phyloP scores from a whole-genome alignment of 192 early-diverging fungal species.

The Phlyctochytrium arcticum region DNA sequence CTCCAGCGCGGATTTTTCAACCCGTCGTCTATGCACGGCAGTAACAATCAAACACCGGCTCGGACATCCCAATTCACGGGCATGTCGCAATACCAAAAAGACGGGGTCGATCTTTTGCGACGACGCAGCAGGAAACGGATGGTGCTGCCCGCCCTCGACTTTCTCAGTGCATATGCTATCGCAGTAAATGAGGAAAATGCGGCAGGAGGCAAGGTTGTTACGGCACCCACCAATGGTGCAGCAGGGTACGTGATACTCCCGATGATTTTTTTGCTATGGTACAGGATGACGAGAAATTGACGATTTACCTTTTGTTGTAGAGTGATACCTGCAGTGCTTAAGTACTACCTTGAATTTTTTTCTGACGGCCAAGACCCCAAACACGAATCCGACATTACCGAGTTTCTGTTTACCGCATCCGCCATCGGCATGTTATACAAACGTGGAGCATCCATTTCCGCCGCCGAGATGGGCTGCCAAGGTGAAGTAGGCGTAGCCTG shows the following conservation, averaged over 20 bases:
- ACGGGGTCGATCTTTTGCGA: slow-evolving; percentile 8
- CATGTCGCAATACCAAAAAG: slow-evolving; percentile 28
- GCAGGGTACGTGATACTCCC: slow-evolving; percentile 56
- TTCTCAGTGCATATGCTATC: slow-evolving; percentile 88
- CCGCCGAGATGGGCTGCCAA: slow-evolving; percentile 96
- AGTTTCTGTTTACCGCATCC: slow-evolving; percentile 87
- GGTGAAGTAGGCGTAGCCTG: slow-evolving; percentile 98
- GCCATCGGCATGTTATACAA: slow-evolving; percentile 98
- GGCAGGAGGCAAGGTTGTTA: slow-evolving; percentile 73
- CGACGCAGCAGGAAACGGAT: slow-evolving; percentile 40
- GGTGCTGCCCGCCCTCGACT: slow-evolving; percentile 80
- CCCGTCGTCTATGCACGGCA: no score
- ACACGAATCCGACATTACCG: slow-evolving; percentile 66
- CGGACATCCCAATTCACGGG: neutral
- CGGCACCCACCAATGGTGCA: slow-evolving; percentile 94
- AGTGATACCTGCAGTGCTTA: slow-evolving; percentile 86
- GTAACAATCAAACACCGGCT: neutral
- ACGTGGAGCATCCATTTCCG: slow-evolving; percentile 87
- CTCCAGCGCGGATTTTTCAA: slow-evolving; percentile 62
- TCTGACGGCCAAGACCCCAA: slow-evolving; percentile 52
- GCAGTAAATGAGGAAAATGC: slow-evolving; percentile 84
- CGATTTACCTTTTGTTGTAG: slow-evolving; percentile 2
- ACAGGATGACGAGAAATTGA: neutral
- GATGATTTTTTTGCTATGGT: neutral
- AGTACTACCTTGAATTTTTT: slow-evolving; percentile 94